Conservation (phyloP, 2,329 filamentous ascomycete genomes). For the Raffaelea albimanens region DNA sequence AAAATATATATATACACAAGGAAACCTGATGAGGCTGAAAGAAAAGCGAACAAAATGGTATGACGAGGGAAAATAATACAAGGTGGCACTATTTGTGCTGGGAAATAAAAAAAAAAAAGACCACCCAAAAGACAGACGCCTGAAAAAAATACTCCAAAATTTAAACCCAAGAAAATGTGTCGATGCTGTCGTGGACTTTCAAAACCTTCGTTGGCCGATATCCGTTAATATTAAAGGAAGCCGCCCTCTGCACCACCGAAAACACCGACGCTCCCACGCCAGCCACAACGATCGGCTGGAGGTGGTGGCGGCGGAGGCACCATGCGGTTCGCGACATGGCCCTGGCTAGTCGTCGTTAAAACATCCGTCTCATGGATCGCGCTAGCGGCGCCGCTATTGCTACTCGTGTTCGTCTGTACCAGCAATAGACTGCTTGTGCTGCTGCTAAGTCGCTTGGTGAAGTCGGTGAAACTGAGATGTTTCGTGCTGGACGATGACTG, state of each 20-base stretch:
- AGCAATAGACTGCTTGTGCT: conserved; percentile 51
- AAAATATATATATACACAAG: not conserved
- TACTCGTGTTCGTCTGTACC: conserved; percentile 43
- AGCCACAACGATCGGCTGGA: conserved; percentile 39
- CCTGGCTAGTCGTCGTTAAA: not conserved
- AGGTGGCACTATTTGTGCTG: not conserved
- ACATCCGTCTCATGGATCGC: not conserved
- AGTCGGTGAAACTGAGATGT: conserved; percentile 52
- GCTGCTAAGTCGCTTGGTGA: conserved; percentile 50
- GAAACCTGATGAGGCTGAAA: not conserved
- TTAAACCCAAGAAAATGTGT: too few relatives aligned
- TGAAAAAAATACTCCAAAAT: too few relatives aligned
- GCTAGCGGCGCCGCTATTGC: conserved; percentile 38
- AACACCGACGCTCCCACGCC: conserved; percentile 48
- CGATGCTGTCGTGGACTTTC: too few relatives aligned
- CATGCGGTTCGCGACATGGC: not conserved
- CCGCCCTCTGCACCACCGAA: conserved; percentile 43
- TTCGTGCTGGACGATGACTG: conserved; percentile 45
- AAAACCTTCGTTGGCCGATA: too few relatives aligned
- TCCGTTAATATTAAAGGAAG: conserved; percentile 45
- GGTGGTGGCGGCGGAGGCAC: conserved; percentile 20
- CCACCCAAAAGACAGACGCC: not conserved
- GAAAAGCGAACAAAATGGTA: not conserved
- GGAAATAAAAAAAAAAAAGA: too few relatives aligned
- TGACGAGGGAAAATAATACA: not conserved